Conservation (phyloP, 2,329 filamentous ascomycete species). For the Fusarium sp. region DNA sequence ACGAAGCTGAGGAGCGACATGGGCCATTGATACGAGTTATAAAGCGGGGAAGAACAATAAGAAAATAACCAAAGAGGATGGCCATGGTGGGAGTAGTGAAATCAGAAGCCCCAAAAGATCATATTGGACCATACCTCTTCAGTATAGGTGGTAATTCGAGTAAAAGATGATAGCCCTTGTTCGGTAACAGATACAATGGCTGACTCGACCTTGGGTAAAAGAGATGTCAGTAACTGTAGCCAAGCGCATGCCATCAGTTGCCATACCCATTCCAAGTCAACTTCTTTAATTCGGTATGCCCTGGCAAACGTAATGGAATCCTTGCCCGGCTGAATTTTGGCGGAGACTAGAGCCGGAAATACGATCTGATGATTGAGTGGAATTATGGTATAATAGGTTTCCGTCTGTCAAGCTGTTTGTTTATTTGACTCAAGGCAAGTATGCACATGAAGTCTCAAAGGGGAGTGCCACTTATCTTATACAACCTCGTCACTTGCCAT, state of each 20-base stretch:
- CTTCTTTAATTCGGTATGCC: slow-evolving; percentile 25
- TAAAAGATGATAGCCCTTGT: neutral
- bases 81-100: neutral
- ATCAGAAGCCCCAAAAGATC: neutral
- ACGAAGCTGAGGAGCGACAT: slow-evolving; percentile 7
- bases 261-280: slow-evolving; percentile 34
- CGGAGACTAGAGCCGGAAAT: neutral
- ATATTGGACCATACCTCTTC: slow-evolving; percentile 12
- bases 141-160: neutral
- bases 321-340: slow-evolving; percentile 2
- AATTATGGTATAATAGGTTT: neutral
- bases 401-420: neutral
- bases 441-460: neutral
- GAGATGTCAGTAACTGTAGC: slow-evolving; percentile 30
- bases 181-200: slow-evolving; percentile 12
- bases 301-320: slow-evolving; percentile 24
- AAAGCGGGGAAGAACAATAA: slow-evolving; percentile 9
- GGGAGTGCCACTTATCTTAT: slow-evolving; percentile 43
- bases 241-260: slow-evolving; percentile 31
- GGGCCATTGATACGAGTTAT: slow-evolving; percentile 13
- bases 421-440: neutral
- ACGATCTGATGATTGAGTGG: neutral
- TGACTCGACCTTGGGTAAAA: slow-evolving; percentile 17
- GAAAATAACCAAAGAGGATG: neutral
- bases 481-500: slow-evolving; percentile 19